These are phyloP conservation scores for Leishmania turanica DNA, from an alignment of 208 protist species.

Conservation along the genomic window DNA sequence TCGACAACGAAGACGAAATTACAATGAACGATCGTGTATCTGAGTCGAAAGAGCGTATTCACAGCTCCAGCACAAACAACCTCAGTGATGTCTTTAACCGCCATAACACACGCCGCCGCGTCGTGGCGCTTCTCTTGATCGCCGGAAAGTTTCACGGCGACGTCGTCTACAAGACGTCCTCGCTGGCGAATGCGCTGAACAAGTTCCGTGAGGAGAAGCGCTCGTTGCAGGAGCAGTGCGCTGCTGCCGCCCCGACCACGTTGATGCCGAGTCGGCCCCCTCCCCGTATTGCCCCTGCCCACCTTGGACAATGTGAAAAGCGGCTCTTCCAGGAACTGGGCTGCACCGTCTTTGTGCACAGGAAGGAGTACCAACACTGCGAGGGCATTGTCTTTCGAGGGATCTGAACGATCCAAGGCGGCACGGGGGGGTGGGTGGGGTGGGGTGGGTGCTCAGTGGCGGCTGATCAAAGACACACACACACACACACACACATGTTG, in stretches of 20 bases:
- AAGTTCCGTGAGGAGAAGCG: slow-evolving; percentile 25
- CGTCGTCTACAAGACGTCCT: slow-evolving; percentile 40
- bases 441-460: background rate
- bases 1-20: slow-evolving; percentile 1
- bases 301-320: slow-evolving; percentile 42
- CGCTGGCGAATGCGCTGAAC: slow-evolving; percentile 34
- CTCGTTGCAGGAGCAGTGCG: background rate
- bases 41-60: slow-evolving; percentile 1
- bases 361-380: slow-evolving; percentile 37
- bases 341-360: slow-evolving; percentile 34
- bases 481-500: background rate
- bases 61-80: slow-evolving; percentile 20
- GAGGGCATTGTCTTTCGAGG: slow-evolving; percentile 15
- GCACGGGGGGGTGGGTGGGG: too few relatives aligned
- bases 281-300: slow-evolving; percentile 21
- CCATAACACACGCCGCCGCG: slow-evolving; percentile 30
- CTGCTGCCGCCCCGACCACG: background rate
- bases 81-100: slow-evolving; percentile 32
- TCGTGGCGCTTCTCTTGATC: slow-evolving; percentile 40
- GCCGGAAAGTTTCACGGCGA: slow-evolving; percentile 55
- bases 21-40: background rate
- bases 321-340: slow-evolving; percentile 38
- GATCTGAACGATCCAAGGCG: background rate
- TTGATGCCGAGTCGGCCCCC: background rate
- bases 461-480: background rate